Percentiles rank a stretch among this genome's conserved stretches.
Evolutionary conservation across 2,329 filamentous ascomycete species (phyloP).

Genomic region (Teratosphaeria destructans): DNA sequence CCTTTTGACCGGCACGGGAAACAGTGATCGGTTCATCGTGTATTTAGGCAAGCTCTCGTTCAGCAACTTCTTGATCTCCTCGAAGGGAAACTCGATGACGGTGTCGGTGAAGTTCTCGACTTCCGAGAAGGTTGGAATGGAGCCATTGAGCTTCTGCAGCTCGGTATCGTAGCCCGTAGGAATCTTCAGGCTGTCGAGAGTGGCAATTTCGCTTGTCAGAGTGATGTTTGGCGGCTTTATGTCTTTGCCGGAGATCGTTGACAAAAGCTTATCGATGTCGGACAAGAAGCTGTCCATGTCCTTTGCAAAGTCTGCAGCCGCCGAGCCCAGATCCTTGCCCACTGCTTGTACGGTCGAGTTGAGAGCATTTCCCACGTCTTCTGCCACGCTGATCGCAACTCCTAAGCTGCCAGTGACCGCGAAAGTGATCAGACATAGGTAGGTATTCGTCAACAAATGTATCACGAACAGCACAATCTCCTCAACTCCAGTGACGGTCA

Average conservation of each 20-base stretch:
- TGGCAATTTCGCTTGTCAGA: conserved; percentile 52
- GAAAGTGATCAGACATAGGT: conserved; percentile 78
- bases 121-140: conserved; percentile 72
- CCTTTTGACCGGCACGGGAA: conserved; percentile 77
- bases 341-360: conserved; percentile 51
- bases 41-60: conserved; percentile 62
- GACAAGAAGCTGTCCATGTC: conserved; percentile 49
- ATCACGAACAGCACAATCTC: conserved; percentile 85
- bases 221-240: conserved; percentile 47
- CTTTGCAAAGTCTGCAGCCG: conserved; percentile 30
- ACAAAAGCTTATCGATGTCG: conserved; percentile 35
- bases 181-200: conserved; percentile 61
- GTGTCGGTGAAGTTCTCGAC: conserved; percentile 72
- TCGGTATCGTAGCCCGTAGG: conserved; percentile 57
- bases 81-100: conserved; percentile 68
- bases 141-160: conserved; percentile 61
- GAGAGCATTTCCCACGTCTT: conserved; percentile 50
- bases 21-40: conserved; percentile 64
- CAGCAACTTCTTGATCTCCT: conserved; percentile 64
- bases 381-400: conserved; percentile 52
- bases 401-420: conserved; percentile 70
- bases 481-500: conserved; percentile 75
- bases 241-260: conserved; percentile 30
- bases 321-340: conserved; percentile 43
- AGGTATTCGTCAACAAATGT: conserved; percentile 82